Evolutionary conservation across 1,284 basidiomycete genomes (phyloP).

Genomic region (Apiotrichum brassicae): DNA sequence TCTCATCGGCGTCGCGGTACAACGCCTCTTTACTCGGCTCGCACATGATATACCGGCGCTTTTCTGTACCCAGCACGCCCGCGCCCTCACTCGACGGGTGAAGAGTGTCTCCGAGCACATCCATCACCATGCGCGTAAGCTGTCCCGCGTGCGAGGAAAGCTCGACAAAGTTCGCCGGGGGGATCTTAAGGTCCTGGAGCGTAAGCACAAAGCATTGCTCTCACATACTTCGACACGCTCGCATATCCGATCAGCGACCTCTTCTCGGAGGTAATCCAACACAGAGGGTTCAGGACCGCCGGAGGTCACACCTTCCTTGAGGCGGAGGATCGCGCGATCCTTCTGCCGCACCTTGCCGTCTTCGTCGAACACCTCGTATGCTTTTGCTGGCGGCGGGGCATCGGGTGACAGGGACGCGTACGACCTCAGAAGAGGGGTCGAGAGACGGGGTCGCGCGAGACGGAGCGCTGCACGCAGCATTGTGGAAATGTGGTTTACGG

Average conservation of each 20-base stretch:
- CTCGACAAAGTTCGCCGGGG: slow-evolving; percentile 75
- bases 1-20: slow-evolving; percentile 52
- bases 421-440: no score
- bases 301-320: slow-evolving; percentile 53
- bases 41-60: slow-evolving; percentile 56
- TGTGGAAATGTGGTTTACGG: no score
- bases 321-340: slow-evolving; percentile 61
- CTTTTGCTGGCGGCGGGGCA: slow-evolving; percentile 40
- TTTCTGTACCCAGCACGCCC: slow-evolving; percentile 8
- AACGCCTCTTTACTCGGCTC: slow-evolving; percentile 68
- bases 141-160: slow-evolving; percentile 92
- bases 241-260: slow-evolving; percentile 82
- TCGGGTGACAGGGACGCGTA: slow-evolving; percentile 41
- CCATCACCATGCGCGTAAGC: slow-evolving; percentile 75
- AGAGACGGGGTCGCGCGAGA: no score
- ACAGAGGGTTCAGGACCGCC: slow-evolving; percentile 43
- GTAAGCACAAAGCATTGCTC: not conserved
- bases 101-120: slow-evolving; percentile 59
- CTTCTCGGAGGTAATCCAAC: slow-evolving; percentile 88
- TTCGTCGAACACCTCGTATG: slow-evolving; percentile 84
- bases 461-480: no score
- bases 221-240: slow-evolving; percentile 70
- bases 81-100: slow-evolving; percentile 48
- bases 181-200: slow-evolving; percentile 78
- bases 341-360: slow-evolving; percentile 73